Base-by-base conservation (phyloP, 805 yeast species). In the Suhomyces emberorum region DNA sequence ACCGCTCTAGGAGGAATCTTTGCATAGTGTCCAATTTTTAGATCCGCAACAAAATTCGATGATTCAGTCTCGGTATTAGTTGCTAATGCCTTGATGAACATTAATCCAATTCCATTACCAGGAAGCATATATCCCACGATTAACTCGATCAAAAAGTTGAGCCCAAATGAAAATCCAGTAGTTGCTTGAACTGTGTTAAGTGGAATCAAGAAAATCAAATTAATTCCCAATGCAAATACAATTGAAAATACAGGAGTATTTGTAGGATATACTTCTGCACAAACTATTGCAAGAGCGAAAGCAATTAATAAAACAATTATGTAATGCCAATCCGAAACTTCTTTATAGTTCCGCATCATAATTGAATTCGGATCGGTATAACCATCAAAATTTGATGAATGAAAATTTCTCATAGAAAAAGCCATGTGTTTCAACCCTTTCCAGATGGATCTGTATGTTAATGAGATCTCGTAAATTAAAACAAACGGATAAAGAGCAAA, bases 171-270 rank as follows among this genome's bases (percentile, higher is more conserved):
- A 36, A 61, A 62, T 29, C 78, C 78, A 3, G 81, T 75, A 16
- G 67, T 65, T 5, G 79, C 63, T 25, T 57, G 62, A 38, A 78
- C 51, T 4, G 73, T 57, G n/a, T 73, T 63, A 25, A 76, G 53
- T 30, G 82, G 81, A 27, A 77, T 60, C 44, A 76, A 59, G 42
- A 77, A 76, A 3, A 71, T 56, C 28, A 70, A 56, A 43, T 75
- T 76, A 26, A 78, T 58, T 17, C 65, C 79, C 25, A 76, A 47
- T 4, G 75, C 68, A 43, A 78, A 68, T 59, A 77, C 70, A 27
- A 78, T 61, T 18, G 76, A 71, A 83, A 83, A 78, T 15, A 77
- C 75, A 14, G 83, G 82, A 4, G 82, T 74, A 33, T 75, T 59
- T 2, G 59, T 62, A 3, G 69, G 69, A 29, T 57, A 63, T 7